Conservation (phyloP, 2,329 filamentous ascomycete genomes). For the Fonsecaea nubica region DNA sequence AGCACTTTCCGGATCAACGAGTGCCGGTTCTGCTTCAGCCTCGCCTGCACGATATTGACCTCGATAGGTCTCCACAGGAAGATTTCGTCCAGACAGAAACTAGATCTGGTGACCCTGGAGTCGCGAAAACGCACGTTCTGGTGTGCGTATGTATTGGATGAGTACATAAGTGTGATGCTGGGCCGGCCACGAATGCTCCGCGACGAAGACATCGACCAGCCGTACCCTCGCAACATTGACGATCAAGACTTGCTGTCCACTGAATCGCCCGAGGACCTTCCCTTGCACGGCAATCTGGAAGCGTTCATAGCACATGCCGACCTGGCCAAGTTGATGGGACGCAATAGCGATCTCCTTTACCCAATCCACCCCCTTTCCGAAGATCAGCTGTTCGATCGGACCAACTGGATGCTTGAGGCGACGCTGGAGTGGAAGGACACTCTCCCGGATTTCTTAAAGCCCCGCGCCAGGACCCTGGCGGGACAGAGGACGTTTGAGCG, state of each 20-base stretch:
- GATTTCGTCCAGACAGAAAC: conserved; percentile 41
- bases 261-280: conserved; percentile 45
- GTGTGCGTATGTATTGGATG: conserved; percentile 68
- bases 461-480: conserved; percentile 40
- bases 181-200: conserved; percentile 67
- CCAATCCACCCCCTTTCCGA: conserved; percentile 38
- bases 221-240: conserved; percentile 62
- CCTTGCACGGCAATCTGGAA: conserved; percentile 42
- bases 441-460: conserved; percentile 41
- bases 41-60: conserved; percentile 50
- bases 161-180: conserved; percentile 68
- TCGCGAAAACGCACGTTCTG: conserved; percentile 67
- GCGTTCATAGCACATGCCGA: conserved; percentile 39
- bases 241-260: conserved; percentile 62
- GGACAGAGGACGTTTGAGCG: conserved; percentile 41
- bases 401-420: conserved; percentile 36
- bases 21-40: conserved; percentile 62
- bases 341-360: conserved; percentile 41
- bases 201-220: conserved; percentile 69
- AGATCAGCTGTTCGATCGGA: conserved; percentile 38
- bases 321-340: conserved; percentile 41
- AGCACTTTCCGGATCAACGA: conserved; percentile 62
- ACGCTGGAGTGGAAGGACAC: conserved; percentile 38
- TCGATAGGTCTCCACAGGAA: conserved; percentile 51
- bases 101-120: conserved; percentile 53